Conservation (phyloP, 2,329 filamentous ascomycete genomes). For the Colletotrichum musicola region DNA sequence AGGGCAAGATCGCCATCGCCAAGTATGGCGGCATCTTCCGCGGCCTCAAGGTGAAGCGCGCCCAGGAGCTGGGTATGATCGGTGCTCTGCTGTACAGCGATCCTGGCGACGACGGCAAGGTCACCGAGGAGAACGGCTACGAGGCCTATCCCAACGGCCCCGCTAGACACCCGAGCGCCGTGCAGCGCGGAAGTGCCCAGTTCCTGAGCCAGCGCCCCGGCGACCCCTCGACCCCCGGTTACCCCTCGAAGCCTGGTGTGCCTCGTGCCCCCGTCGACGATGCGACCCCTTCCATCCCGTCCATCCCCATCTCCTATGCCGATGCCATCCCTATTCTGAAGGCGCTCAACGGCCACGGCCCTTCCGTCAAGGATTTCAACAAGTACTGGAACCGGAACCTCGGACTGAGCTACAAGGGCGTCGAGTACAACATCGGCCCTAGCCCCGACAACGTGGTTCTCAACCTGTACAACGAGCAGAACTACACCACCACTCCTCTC, state of each 20-base stretch:
- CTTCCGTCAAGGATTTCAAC: constrained; percentile 79
- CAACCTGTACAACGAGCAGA: constrained; percentile 82
- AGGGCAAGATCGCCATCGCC: constrained; percentile 88
- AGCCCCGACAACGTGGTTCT: constrained; percentile 78
- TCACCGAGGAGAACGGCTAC: constrained; percentile 85
- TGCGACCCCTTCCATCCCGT: constrained; percentile 86
- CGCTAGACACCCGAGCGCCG: constrained; percentile 87
- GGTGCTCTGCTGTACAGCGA: constrained; percentile 89
- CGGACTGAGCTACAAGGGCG: constrained; percentile 82
- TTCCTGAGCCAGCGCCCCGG: constrained; percentile 79
- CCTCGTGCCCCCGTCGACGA: constrained; percentile 78
- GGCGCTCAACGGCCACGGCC: constrained; percentile 90
- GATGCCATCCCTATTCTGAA: constrained; percentile 91
- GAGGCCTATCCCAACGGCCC: constrained; percentile 86
- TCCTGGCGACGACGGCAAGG: constrained; percentile 86
- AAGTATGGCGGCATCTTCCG: constrained; percentile 91
- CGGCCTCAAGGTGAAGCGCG: constrained; percentile 91
- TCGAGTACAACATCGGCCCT: constrained; percentile 88
- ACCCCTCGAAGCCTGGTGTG: constrained; percentile 90
- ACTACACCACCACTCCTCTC: constrained; percentile 83
- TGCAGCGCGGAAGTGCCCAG: constrained; percentile 89
- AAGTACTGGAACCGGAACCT: constrained; percentile 77
- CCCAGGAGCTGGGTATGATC: constrained; percentile 89
- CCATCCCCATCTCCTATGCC: constrained; percentile 87
- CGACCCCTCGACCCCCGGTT: constrained; percentile 90